phyloP scores from a whole-genome alignment of 2,329 filamentous ascomycete species.

The Aspergillus bombycis region DNA sequence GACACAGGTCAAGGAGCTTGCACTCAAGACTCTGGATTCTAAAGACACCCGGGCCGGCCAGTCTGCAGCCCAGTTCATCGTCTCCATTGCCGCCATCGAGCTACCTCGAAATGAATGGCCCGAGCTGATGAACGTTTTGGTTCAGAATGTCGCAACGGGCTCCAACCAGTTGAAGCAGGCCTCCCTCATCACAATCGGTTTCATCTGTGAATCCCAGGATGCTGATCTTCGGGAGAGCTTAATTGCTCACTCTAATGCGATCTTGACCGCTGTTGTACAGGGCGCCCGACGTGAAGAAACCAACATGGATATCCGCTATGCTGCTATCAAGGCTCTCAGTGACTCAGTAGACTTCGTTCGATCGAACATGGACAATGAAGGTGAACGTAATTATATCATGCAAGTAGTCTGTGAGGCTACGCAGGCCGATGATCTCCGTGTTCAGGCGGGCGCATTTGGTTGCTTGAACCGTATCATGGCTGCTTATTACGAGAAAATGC shows the following conservation, averaged over 20 bases:
- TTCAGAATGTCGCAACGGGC: conserved; percentile 89
- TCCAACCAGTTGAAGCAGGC: conserved; percentile 89
- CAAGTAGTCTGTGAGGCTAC: conserved; percentile 99
- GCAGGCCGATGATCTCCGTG: conserved; percentile 84
- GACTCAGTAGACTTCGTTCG: conserved; percentile 97
- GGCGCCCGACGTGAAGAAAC: conserved; percentile 95
- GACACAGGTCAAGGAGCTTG: conserved; percentile 82
- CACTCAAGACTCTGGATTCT: conserved; percentile 84
- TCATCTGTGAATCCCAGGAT: conserved; percentile 96
- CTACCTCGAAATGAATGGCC: conserved; percentile 91
- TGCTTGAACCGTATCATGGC: conserved; percentile 99
- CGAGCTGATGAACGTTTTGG: conserved; percentile 84
- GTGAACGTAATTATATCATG: conserved; percentile 99
- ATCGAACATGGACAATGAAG: conserved; percentile 98
- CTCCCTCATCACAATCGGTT: conserved; percentile 94
- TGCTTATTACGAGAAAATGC: conserved; percentile 99
- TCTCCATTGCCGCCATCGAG: conserved; percentile 92
- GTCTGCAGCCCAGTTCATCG: conserved; percentile 91
- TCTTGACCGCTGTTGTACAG: conserved; percentile 95
- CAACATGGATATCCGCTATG: conserved; percentile 85
- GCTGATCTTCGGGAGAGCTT: conserved; percentile 79
- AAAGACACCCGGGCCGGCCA: conserved; percentile 80
- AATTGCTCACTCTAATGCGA: conserved; percentile 90
- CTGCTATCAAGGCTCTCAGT: conserved; percentile 89
- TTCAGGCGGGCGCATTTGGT: conserved; percentile 94